A percentile compares a stretch with the other conserved stretches of the same genome.
Evolutionary conservation across 1,139 yeast genomes (phyloP).

Genomic region (Candida labiduridarum): DNA sequence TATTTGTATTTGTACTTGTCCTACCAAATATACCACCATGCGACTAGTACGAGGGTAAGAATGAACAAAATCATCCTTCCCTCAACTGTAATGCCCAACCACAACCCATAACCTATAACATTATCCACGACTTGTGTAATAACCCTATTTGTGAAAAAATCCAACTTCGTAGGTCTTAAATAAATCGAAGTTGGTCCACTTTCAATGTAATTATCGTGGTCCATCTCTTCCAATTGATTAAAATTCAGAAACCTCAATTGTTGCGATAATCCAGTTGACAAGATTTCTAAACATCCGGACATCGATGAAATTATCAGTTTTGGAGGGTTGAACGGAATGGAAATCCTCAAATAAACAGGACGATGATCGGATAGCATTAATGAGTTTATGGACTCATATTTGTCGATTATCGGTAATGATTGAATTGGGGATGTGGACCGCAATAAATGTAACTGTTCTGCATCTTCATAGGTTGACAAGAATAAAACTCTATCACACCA

Average conservation of each 20-base stretch:
- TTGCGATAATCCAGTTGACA: conserved; percentile 18
- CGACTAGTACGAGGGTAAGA: conserved; percentile 7
- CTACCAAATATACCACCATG: conserved; percentile 10
- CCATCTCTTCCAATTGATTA: conserved; percentile 6
- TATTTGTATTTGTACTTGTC: neutral
- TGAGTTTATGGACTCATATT: conserved; percentile 43
- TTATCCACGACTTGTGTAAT: conserved; percentile 37
- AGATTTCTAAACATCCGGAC: conserved; percentile 46
- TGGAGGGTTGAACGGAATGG: conserved; percentile 48
- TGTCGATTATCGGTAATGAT: conserved; percentile 28
- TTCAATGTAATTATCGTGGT: conserved; percentile 16
- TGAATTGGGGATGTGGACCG: neutral
- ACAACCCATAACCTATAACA: conserved; percentile 42
- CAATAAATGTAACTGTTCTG: conserved; percentile 9
- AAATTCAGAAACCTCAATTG: conserved; percentile 17
- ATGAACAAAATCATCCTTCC: conserved; percentile 37
- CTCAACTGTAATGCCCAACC: conserved; percentile 37
- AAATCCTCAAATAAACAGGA: conserved; percentile 46
- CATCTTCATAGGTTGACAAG: conserved; percentile 45
- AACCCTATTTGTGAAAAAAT: conserved; percentile 29
- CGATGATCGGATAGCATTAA: conserved; percentile 45
- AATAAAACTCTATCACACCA: conserved; percentile 88
- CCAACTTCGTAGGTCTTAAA: conserved; percentile 44
- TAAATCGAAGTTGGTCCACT: conserved; percentile 50
- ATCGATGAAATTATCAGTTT: conserved; percentile 31